These are phyloP conservation scores for Metschnikowia kunwiensis DNA, from an alignment of 805 yeast species.

Conservation along the genomic window DNA sequence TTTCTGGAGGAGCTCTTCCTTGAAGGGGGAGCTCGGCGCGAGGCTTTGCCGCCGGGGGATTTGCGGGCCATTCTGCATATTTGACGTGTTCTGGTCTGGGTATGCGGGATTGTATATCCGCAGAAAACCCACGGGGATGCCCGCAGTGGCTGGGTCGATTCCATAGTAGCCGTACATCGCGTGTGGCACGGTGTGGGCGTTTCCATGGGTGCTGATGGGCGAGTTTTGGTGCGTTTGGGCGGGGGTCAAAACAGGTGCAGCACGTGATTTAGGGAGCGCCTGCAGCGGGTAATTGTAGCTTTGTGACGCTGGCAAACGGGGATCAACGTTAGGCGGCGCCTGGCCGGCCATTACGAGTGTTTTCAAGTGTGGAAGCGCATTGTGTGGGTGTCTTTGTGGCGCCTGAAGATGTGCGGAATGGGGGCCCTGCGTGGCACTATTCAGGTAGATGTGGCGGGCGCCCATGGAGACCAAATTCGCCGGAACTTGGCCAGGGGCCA, in stretches of 20 bases:
- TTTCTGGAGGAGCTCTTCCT: not conserved
- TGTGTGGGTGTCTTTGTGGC: slow-evolving; percentile 1
- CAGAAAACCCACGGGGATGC: not conserved
- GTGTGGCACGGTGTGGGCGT: not conserved
- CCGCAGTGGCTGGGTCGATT: not conserved
- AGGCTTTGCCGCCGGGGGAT: slow-evolving; percentile 10
- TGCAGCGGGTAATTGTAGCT: slow-evolving; percentile 4
- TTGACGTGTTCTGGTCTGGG: not conserved
- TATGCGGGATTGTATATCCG: slow-evolving; percentile 2
- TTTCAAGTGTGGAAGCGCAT: slow-evolving; percentile 5
- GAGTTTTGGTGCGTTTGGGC: not conserved
- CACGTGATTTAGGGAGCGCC: no score
- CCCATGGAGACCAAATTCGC: not conserved
- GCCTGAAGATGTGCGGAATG: slow-evolving; percentile 2
- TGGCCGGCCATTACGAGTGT: slow-evolving; percentile 1
- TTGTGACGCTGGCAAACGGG: slow-evolving; percentile 3
- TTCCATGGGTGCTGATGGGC: not conserved
- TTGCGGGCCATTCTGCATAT: no score
- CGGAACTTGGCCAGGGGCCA: not conserved
- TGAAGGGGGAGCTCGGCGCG: slow-evolving; percentile 1
- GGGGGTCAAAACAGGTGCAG: slow-evolving; percentile 1
- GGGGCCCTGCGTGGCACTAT: not conserved
- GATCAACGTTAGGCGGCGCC: not conserved
- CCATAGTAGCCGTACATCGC: slow-evolving; percentile 1
- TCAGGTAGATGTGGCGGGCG: not conserved